Evolutionary conservation across 176 grass and related monocot species (phyloP).

Genomic region (Cenchrus fungigraminus): DNA sequence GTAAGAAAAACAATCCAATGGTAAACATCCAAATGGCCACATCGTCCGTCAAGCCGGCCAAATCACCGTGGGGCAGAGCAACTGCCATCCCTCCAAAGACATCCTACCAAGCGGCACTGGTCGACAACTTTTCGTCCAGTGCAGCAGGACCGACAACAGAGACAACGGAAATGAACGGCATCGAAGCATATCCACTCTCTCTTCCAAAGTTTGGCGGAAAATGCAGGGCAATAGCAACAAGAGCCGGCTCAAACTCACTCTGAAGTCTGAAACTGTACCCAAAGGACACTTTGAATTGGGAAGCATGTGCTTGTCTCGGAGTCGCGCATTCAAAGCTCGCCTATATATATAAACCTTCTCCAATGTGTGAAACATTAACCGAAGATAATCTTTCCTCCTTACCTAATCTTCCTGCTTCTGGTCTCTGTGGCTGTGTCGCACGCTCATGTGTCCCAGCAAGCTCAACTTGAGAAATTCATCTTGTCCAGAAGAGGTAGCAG

Average conservation of each 20-base stretch:
- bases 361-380: neutral
- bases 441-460: neutral
- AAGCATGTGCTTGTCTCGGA: constrained; percentile 9
- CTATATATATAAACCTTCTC: neutral
- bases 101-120: neutral
- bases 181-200: neutral
- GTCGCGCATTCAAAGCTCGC: neutral
- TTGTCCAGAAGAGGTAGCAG: neutral
- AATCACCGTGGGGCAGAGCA: neutral
- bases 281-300: neutral
- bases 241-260: neutral
- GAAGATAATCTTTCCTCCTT: neutral
- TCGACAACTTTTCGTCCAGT: neutral
- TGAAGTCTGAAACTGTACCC: neutral
- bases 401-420: neutral
- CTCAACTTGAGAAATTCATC: constrained; percentile 14
- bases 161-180: neutral
- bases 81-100: neutral
- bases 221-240: neutral
- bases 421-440: neutral
- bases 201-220: neutral
- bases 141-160: neutral
- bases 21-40: neutral
- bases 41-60: neutral
- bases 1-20: neutral